Percentiles rank a stretch among this genome's conserved stretches.
Conservation (phyloP, 371 early-diverging fungal species). For the Mucor circinelloides region DNA sequence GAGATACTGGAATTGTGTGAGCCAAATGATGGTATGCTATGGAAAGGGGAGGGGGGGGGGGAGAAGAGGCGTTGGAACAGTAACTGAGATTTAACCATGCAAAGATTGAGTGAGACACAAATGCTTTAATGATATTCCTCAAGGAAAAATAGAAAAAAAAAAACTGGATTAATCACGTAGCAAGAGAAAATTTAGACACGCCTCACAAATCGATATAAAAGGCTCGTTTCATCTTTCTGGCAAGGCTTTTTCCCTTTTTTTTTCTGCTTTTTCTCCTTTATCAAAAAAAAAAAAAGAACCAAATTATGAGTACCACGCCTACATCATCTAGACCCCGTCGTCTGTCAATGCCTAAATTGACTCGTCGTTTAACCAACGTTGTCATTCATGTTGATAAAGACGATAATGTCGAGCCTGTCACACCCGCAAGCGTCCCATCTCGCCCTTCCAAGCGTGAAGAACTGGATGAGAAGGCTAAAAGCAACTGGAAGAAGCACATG, state of each 20-base stretch:
- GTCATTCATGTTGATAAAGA: conserved; percentile 23
- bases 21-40: neutral
- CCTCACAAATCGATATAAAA: neutral
- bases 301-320: conserved; percentile 11
- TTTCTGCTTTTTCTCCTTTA: neutral
- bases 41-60: too few species aligned
- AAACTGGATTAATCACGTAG: neutral
- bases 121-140: neutral
- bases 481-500: conserved; percentile 12
- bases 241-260: neutral
- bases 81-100: neutral
- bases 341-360: conserved; percentile 25
- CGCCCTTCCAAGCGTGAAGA: neutral
- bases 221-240: neutral
- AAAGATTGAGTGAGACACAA: neutral
- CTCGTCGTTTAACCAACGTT: conserved; percentile 26
- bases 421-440: conserved; percentile 14
- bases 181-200: neutral
- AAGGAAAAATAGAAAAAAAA: neutral
- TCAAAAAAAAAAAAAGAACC: too few species aligned
- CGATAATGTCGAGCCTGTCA: conserved; percentile 17
- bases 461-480: neutral
- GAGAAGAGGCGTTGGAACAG: neutral
- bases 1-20: neutral
- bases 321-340: conserved; percentile 18